A percentile compares a stretch with the other conserved stretches of the same genome.
These are phyloP conservation scores for Calocybe cyanea DNA, from an alignment of 768 basidiomycete genomes.

Conservation along the genomic window DNA sequence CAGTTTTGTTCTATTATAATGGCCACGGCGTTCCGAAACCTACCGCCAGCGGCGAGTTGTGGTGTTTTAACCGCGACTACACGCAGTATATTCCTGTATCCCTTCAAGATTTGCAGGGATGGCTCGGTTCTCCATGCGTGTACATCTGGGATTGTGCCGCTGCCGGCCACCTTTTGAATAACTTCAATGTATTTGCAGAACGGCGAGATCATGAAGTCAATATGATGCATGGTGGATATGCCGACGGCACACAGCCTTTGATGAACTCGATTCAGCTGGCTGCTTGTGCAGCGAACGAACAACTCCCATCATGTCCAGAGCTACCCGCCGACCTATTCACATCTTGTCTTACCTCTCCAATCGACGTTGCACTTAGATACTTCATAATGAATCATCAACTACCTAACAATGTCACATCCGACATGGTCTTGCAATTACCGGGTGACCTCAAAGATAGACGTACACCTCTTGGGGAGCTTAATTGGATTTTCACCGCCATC, in stretches of 20 bases:
- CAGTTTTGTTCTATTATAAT: slow-evolving; percentile 95
- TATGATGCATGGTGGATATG: slow-evolving; percentile 53
- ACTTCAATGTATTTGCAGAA: slow-evolving; percentile 81
- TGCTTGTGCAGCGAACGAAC: slow-evolving; percentile 88
- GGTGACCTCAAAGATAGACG: slow-evolving; percentile 96
- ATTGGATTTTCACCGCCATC: slow-evolving; percentile 99
- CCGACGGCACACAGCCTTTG: slow-evolving; percentile 64
- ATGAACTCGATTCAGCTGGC: slow-evolving; percentile 92
- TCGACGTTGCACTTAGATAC: slow-evolving; percentile 94
- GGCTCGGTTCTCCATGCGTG: slow-evolving; percentile 92
- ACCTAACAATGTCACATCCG: slow-evolving; percentile 73
- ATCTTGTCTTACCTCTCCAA: slow-evolving; percentile 95
- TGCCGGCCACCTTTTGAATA: slow-evolving; percentile 89
- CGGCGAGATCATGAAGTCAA: slow-evolving; percentile 67
- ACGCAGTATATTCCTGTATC: slow-evolving; percentile 99
- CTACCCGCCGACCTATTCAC: slow-evolving; percentile 98
- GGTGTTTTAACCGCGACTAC: slow-evolving; percentile 97
- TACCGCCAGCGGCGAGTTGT: slow-evolving; percentile 91
- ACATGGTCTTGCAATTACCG: slow-evolving; percentile 93
- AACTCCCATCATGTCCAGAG: slow-evolving; percentile 91
- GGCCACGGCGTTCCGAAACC: slow-evolving; percentile 98
- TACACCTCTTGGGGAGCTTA: slow-evolving; percentile 96
- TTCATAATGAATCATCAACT: slow-evolving; percentile 89
- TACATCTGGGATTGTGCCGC: slow-evolving; percentile 99
- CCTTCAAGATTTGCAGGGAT: slow-evolving; percentile 86